These are phyloP conservation scores for Pyrenophora graminea DNA, from an alignment of 2,329 filamentous ascomycete species.

Conservation along the genomic window DNA sequence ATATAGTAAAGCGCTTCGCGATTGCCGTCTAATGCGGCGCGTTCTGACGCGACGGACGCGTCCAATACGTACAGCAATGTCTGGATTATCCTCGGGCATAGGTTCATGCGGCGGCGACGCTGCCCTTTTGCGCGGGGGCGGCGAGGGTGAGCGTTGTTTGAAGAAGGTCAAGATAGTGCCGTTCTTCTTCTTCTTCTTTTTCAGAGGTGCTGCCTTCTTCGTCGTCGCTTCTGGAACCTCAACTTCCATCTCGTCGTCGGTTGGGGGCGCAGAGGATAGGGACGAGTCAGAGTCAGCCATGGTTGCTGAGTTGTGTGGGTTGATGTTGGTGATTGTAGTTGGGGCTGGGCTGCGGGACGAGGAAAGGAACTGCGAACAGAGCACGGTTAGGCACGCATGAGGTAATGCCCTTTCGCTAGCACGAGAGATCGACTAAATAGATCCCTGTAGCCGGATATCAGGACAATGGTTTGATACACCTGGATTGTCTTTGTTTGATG, in stretches of 20 bases:
- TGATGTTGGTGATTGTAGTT: constrained; percentile 31
- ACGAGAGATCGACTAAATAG: constrained; percentile 23
- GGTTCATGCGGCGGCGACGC: constrained; percentile 90
- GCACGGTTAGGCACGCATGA: constrained; percentile 42
- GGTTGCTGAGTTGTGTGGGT: constrained; percentile 35
- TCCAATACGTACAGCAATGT: constrained; percentile 78
- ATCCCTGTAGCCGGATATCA: constrained; percentile 19
- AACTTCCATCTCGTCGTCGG: constrained; percentile 59
- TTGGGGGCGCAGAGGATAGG: constrained; percentile 62
- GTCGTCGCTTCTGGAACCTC: constrained; percentile 29
- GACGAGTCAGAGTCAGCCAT: constrained; percentile 61
- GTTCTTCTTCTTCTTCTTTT: constrained; percentile 43
- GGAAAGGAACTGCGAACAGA: constrained; percentile 31
- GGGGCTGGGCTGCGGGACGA: constrained; percentile 24
- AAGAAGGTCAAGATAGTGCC: constrained; percentile 44
- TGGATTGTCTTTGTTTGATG: not conserved
- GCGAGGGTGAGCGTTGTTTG: constrained; percentile 48
- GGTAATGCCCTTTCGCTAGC: constrained; percentile 45
- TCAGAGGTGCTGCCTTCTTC: constrained; percentile 30
- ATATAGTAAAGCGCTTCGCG: constrained; percentile 30
- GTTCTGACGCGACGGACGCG: constrained; percentile 46
- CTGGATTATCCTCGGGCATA: constrained; percentile 84
- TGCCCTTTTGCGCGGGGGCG: constrained; percentile 72
- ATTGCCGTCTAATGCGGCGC: constrained; percentile 26
- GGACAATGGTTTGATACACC: constrained; percentile 2